Conservation (phyloP, 305 asterid genomes). For the Euphrasia arctica region DNA sequence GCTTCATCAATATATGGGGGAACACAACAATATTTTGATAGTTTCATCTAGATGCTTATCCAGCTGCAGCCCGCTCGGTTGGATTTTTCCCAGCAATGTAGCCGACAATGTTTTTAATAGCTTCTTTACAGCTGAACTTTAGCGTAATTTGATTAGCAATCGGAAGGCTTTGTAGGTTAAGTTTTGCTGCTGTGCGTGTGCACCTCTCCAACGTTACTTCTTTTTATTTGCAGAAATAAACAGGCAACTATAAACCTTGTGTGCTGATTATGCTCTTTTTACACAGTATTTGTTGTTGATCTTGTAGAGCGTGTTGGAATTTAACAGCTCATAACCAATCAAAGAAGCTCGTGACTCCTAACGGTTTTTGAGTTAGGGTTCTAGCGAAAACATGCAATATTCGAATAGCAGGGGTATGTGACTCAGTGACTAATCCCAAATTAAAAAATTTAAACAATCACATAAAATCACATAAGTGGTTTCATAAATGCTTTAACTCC, state of each 20-base stretch:
- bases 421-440: not conserved
- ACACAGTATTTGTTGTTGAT: not conserved
- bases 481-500: not conserved
- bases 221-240: conserved; percentile 18
- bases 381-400: no score
- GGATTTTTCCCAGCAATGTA: not conserved
- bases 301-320: not conserved
- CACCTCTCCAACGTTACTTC: conserved; percentile 1
- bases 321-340: no score
- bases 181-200: not conserved
- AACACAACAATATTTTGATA: conserved; percentile 19
- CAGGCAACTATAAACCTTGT: not conserved
- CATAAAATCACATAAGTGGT: not conserved
- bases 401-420: not conserved
- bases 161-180: not conserved
- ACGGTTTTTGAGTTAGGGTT: no score
- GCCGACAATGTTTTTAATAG: not conserved
- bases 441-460: no score
- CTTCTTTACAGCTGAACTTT: not conserved
- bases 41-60: conserved; percentile 15
- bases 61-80: conserved; percentile 7
- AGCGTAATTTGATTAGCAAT: not conserved
- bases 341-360: no score
- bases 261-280: no score
- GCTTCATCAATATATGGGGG: conserved; percentile 14